Percentiles rank a stretch among this genome's conserved stretches.
phyloP scores from a whole-genome alignment of 2,329 filamentous ascomycete species.

The Alternaria solani region DNA sequence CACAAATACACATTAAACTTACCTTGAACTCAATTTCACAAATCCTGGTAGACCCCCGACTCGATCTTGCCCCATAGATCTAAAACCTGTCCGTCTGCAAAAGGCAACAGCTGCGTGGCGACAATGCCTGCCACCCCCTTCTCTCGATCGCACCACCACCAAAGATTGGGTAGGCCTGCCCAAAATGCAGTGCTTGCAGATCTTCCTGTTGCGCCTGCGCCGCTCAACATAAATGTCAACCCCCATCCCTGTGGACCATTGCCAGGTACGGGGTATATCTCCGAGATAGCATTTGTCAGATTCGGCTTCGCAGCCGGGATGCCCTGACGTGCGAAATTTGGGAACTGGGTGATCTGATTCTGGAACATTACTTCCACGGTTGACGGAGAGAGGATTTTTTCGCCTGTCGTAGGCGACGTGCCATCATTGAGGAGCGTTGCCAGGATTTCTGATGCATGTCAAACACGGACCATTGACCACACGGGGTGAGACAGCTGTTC shows the following conservation, averaged over 20 bases:
- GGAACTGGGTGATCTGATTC: constrained; percentile 1
- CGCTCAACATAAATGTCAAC: not conserved
- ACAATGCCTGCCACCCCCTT: constrained; percentile 1
- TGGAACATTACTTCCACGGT: constrained; percentile 6
- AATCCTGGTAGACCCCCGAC: not conserved
- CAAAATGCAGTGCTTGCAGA: constrained; percentile 1
- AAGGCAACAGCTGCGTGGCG: not conserved
- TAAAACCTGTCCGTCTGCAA: not conserved
- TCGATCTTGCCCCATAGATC: not conserved
- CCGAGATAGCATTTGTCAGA: constrained; percentile 3
- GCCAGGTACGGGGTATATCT: constrained; percentile 5
- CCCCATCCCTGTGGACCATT: constrained; percentile 7
- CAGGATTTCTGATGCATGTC: not conserved
- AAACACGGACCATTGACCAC: not conserved
- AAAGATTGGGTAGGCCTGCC: constrained; percentile 6
- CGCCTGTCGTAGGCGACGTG: not conserved
- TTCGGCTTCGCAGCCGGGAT: constrained; percentile 1
- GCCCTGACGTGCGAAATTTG: not conserved
- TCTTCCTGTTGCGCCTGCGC: not conserved
- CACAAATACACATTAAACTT: not conserved
- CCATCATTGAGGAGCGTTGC: not conserved
- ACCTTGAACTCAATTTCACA: not conserved
- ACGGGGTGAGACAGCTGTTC: not conserved
- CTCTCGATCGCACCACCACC: constrained; percentile 8
- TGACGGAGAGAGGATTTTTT: not conserved